Evolutionary conservation across 768 basidiomycete genomes (phyloP).

Genomic region (Tricholoma saponaceum): DNA sequence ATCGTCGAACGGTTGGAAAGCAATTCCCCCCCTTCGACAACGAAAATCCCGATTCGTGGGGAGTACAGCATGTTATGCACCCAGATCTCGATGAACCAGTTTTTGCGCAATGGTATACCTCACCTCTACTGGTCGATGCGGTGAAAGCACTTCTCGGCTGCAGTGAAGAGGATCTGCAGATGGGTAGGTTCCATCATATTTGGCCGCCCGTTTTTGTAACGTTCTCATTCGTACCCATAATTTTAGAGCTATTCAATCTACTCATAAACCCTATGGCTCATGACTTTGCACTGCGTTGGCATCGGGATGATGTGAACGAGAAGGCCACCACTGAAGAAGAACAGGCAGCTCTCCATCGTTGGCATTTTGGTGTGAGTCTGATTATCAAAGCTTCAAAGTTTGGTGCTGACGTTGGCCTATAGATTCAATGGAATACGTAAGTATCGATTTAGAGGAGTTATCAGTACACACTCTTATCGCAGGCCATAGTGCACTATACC

Average conservation of each 20-base stretch:
- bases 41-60: conserved; percentile 67
- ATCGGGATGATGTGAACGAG: conserved; percentile 70
- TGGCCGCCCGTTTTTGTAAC: not conserved
- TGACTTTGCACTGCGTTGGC: conserved; percentile 75
- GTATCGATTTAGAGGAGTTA: conserved; percentile 15
- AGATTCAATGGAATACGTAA: conserved; percentile 85
- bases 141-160: conserved; percentile 52
- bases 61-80: conserved; percentile 81
- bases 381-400: not conserved
- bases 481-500: conserved; percentile 54
- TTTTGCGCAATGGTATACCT: conserved; percentile 70
- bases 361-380: conserved; percentile 62
- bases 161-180: conserved; percentile 55
- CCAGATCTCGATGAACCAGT: conserved; percentile 56
- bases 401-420: not conserved
- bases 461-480: not conserved
- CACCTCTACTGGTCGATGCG: conserved; percentile 38
- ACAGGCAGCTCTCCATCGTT: conserved; percentile 45
- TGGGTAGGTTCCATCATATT: conserved; percentile 49
- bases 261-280: conserved; percentile 64
- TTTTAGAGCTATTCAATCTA: conserved; percentile 68
- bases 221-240: not conserved
- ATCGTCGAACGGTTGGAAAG: conserved; percentile 69
- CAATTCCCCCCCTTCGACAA: conserved; percentile 74
- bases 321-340: conserved; percentile 60